These are phyloP conservation scores for Penicillium sp. DNA, from an alignment of 2,329 filamentous ascomycete species.

Conservation along the genomic window DNA sequence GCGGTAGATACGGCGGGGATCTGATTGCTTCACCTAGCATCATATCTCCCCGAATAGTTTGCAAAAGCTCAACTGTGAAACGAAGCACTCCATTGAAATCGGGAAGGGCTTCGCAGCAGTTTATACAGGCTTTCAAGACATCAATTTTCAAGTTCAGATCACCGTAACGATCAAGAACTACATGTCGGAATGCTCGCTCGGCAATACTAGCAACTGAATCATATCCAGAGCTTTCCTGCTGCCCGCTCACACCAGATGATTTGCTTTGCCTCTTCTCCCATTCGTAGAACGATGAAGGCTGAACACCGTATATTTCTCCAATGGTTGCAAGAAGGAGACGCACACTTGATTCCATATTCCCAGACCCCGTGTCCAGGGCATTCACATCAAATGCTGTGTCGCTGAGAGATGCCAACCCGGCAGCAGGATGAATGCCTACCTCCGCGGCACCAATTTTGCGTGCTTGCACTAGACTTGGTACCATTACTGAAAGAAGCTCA, in stretches of 20 bases:
- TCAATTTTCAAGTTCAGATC: slow-evolving; percentile 79
- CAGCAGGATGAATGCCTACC: slow-evolving; percentile 90
- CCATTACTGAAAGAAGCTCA: slow-evolving; percentile 78
- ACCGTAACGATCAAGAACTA: slow-evolving; percentile 62
- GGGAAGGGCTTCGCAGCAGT: slow-evolving; percentile 88
- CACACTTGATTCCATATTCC: slow-evolving; percentile 45
- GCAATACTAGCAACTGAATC: slow-evolving; percentile 42
- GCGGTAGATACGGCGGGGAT: slow-evolving; percentile 66
- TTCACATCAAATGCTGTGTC: slow-evolving; percentile 49
- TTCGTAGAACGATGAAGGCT: slow-evolving; percentile 38
- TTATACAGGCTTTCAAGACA: slow-evolving; percentile 83
- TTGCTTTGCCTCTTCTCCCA: slow-evolving; percentile 31
- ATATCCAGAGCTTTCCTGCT: slow-evolving; percentile 26
- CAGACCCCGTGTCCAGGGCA: slow-evolving; percentile 42
- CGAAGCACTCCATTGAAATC: slow-evolving; percentile 88
- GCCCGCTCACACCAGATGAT: slow-evolving; percentile 20
- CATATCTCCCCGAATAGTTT: slow-evolving; percentile 72
- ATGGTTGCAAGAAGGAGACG: slow-evolving; percentile 40
- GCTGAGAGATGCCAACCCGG: slow-evolving; percentile 74
- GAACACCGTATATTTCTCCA: slow-evolving; percentile 44
- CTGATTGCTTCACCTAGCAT: slow-evolving; percentile 70
- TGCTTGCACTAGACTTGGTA: slow-evolving; percentile 83
- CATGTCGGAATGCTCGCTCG: slow-evolving; percentile 48
- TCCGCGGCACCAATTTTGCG: slow-evolving; percentile 93
- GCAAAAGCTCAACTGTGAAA: slow-evolving; percentile 80